phyloP scores from a whole-genome alignment of 345 rosid species.

The Toxicodendron radicans region DNA sequence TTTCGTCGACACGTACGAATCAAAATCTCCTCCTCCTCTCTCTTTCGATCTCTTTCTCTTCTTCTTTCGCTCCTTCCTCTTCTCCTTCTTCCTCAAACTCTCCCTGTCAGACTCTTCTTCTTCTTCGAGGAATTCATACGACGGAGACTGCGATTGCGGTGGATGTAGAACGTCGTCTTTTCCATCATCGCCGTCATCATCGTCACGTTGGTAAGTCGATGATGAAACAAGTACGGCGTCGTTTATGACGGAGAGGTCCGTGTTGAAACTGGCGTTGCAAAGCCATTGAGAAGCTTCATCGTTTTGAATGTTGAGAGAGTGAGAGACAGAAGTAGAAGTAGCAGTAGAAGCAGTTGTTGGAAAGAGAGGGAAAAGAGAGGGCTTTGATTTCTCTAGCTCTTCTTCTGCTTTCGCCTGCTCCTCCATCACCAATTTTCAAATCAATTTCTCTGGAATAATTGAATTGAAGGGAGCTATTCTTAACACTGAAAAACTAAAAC shows the following conservation, averaged over 20 bases:
- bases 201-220: constrained; percentile 3
- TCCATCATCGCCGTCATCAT: constrained; percentile 32
- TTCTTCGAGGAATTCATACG: constrained; percentile 16
- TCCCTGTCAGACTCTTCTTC: constrained; percentile 28
- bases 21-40: constrained; percentile 21
- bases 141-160: constrained; percentile 13
- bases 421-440: too few species aligned
- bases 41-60: constrained; percentile 35
- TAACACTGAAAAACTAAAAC: too few species aligned
- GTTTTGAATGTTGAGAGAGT: neutral
- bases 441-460: too few species aligned
- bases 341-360: constrained; percentile 16
- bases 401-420: neutral
- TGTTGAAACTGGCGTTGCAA: constrained; percentile 74
- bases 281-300: constrained; percentile 58
- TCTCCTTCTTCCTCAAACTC: constrained; percentile 41
- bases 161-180: neutral
- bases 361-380: constrained; percentile 46
- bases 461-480: too few species aligned
- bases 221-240: constrained; percentile 42
- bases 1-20: constrained; percentile 24
- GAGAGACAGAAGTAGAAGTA: constrained; percentile 17
- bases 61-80: constrained; percentile 34
- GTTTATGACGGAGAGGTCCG: constrained; percentile 60
- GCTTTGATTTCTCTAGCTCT: constrained; percentile 1